Conservation (phyloP, 306 rosid genomes). For the Alnus glutinosa region DNA sequence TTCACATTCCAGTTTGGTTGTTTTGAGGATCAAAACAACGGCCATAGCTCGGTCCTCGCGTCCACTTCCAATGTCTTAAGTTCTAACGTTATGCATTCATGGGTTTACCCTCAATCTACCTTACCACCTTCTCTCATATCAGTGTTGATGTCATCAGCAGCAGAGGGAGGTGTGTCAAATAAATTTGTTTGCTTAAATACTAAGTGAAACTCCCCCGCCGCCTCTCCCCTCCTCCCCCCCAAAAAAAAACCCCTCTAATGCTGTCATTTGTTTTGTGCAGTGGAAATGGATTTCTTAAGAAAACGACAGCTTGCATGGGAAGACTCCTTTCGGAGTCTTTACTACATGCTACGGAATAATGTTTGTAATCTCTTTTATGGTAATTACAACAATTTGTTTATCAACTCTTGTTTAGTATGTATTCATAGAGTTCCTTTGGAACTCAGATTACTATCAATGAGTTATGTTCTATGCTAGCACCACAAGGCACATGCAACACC, state of each 20-base stretch:
- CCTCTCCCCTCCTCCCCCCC: not conserved
- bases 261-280: conserved; percentile 35
- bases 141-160: conserved; percentile 61
- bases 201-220: not conserved
- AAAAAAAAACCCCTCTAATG: not conserved
- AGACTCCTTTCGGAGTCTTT: conserved; percentile 85
- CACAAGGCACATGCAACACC: not conserved
- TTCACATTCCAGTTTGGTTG: conserved; percentile 34
- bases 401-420: not conserved
- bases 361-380: conserved; percentile 87
- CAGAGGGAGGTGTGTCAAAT: conserved; percentile 58
- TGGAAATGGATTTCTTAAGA: conserved; percentile 72
- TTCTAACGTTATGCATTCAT: conserved; percentile 61
- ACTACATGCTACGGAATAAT: conserved; percentile 79
- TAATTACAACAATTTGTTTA: conserved; percentile 32
- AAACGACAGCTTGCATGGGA: conserved; percentile 80
- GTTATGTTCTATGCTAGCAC: not conserved
- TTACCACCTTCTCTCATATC: conserved; percentile 75
- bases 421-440: conserved; percentile 9
- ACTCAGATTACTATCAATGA: not conserved
- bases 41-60: conserved; percentile 23
- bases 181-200: not conserved
- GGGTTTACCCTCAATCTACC: conserved; percentile 91
- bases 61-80: conserved; percentile 35
- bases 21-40: conserved; percentile 40